A percentile compares a stretch with the other conserved stretches of the same genome.
These are phyloP conservation scores for Vinca minor DNA, from an alignment of 257 asterid species.

Conservation along the genomic window DNA sequence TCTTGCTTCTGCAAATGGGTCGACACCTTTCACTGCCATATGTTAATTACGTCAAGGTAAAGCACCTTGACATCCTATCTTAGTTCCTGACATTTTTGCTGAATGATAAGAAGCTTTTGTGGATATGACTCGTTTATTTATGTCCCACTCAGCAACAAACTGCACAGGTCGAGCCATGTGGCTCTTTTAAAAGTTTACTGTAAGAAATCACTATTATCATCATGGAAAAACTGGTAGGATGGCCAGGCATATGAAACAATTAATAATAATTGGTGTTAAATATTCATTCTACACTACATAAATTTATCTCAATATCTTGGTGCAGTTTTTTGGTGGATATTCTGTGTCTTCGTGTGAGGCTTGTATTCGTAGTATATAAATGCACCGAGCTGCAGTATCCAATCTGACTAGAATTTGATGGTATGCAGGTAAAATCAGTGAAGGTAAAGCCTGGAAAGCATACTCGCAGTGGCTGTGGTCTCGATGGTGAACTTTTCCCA, in stretches of 20 bases:
- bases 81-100: background rate
- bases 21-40: slow-evolving; percentile 78
- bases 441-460: slow-evolving; percentile 81
- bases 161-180: background rate
- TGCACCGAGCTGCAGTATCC: background rate
- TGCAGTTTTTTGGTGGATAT: background rate
- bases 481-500: slow-evolving; percentile 90
- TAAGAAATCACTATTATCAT: too few relatives aligned
- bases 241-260: background rate
- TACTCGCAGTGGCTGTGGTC: slow-evolving; percentile 83
- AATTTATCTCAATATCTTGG: background rate
- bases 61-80: background rate
- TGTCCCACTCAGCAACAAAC: background rate
- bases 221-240: too few relatives aligned
- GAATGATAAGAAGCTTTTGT: background rate
- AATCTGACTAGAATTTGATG: slow-evolving; percentile 13
- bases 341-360: too few relatives aligned
- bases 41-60: slow-evolving; percentile 92
- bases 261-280: background rate
- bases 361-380: background rate
- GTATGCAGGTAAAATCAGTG: slow-evolving; percentile 83
- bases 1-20: slow-evolving; percentile 74
- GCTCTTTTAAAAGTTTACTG: background rate
- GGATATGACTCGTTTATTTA: too few relatives aligned
- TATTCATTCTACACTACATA: background rate